A percentile compares a stretch with the other conserved stretches of the same genome.
These are phyloP conservation scores for Sclerospora graminicola DNA, from an alignment of 352 stramenopile species.

Conservation along the genomic window DNA sequence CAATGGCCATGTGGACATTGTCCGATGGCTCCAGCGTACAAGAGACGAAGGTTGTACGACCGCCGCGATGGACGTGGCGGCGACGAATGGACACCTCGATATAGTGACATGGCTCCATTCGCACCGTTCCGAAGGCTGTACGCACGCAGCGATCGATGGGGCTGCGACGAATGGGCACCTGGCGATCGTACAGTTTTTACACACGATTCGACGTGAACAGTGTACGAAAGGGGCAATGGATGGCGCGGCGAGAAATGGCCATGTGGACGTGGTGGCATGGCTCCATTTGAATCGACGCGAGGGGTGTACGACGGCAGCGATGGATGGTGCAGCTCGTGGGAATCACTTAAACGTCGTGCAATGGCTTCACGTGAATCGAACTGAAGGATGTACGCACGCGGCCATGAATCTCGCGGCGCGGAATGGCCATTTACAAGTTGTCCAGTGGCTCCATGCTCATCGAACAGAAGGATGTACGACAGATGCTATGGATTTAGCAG, in stretches of 20 bases:
- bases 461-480: conserved; percentile 17
- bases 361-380: conserved; percentile 24
- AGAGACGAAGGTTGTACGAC: conserved; percentile 22
- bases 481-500: conserved; percentile 23
- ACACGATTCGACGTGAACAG: conserved; percentile 16
- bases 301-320: conserved; percentile 22
- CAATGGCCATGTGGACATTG: conserved; percentile 20
- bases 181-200: conserved; percentile 17
- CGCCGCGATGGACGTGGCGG: conserved; percentile 19
- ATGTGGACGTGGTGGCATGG: conserved; percentile 19
- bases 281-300: conserved; percentile 18
- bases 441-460: conserved; percentile 20
- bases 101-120: conserved; percentile 22
- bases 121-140: conserved; percentile 20
- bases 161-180: conserved; percentile 18
- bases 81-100: conserved; percentile 16
- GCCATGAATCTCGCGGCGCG: conserved; percentile 24
- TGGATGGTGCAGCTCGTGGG: conserved; percentile 15
- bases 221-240: conserved; percentile 22
- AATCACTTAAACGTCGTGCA: conserved; percentile 20
- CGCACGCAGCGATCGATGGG: conserved; percentile 23
- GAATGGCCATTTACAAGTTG: conserved; percentile 19
- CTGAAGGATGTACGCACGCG: conserved; percentile 13
- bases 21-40: conserved; percentile 20
- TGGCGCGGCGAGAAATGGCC: conserved; percentile 16